Evolutionary conservation across 129 eudicot genomes (phyloP).

Genomic region (sunflower (Helianthus annuus)): HanXRQr2.0-SUNRISE NC_035448.2:137758217-137758716

Average conservation of each 20-base stretch:
- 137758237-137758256: too few relatives aligned
- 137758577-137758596: not conserved
- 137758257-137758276: too few relatives aligned
- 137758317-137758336: not conserved
- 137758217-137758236: too few relatives aligned
- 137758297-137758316: too few relatives aligned
- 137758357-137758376: not conserved
- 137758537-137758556: not conserved
- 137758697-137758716: too few relatives aligned
- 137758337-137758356: not conserved
- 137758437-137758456: not conserved
- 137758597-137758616: too few relatives aligned
- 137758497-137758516: slow-evolving; percentile 14
- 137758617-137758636: too few relatives aligned
- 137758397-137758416: not conserved
- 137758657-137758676: too few relatives aligned
- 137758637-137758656: too few relatives aligned
- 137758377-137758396: not conserved
- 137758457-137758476: slow-evolving; percentile 34
- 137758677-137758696: too few relatives aligned
- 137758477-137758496: slow-evolving; percentile 37
- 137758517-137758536: slow-evolving; percentile 21
- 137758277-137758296: too few relatives aligned
- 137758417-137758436: not conserved
- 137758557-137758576: not conserved